Base-by-base conservation (phyloP, 2,329 filamentous ascomycete species). In the Passalora sequoiae region DNA sequence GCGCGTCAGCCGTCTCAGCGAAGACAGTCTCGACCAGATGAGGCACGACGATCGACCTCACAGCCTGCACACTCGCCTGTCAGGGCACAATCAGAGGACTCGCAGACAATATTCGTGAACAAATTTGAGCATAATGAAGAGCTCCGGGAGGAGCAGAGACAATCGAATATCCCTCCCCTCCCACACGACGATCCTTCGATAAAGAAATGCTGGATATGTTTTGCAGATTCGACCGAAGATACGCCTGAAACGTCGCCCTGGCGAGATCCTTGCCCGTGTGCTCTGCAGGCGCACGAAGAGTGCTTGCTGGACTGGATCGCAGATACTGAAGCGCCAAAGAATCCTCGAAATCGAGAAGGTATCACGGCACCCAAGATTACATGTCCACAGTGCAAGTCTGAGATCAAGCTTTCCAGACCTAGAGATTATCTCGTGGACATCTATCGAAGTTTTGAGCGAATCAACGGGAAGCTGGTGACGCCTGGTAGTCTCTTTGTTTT, bases 281-380 rank as follows among this genome's bases (percentile, higher is more conserved):
- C 86, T 9, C 74, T 98, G 28, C 86, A 86, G 43, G 92, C 89
- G 1, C 92, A 98, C 63, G 89, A 97, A 64, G 78, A 81, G 47
- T 95, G 89, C 63, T 75, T 97, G 53, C 74, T 97, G 28, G 84
- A 88, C 58, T 98, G 89, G 89, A 84, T 97, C 13, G 84, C 86
- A n/a, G 88, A 95, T 61, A 79, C 88, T 60, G 89, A 96, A 67
- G 72, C 76, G 16, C 77, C 77, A 1, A 74, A 69, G 27, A 67
- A 76, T 13, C 60, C 70, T 48, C 68, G 70, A 52, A 65, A 69
- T 54, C 64, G 49, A 62, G 66, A 46, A 66, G 76, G 61, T 63
- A 72, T 63, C 15, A 59, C 60, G 17, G 62, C 61, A 20, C 78
- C 80, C 42, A 81, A 81, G 49, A 80, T 96, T 51, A 71, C 78